Conservation (phyloP, 2,329 filamentous ascomycete genomes). For the Ceratocystis variospora region DNA sequence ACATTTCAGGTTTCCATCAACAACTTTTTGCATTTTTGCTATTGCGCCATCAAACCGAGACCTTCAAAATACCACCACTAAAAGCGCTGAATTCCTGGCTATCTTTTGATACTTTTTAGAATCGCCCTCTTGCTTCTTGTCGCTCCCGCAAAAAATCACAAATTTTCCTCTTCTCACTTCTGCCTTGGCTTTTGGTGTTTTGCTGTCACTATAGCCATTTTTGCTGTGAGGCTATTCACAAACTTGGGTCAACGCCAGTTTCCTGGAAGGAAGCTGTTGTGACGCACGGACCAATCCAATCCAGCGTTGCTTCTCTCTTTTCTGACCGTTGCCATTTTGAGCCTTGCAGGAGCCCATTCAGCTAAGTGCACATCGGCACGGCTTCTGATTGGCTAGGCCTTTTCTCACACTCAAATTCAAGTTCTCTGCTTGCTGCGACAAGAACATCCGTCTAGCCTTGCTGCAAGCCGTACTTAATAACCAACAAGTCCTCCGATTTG, state of each 20-base stretch:
- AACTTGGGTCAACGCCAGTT: conserved; percentile 8
- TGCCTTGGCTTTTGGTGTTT: not conserved
- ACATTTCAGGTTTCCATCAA: not conserved
- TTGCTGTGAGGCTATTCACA: conserved; percentile 15
- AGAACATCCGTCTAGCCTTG: not conserved
- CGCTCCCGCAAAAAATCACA: not conserved
- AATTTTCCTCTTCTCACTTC: not conserved
- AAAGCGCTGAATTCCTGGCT: conserved; percentile 14
- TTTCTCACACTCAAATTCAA: not conserved
- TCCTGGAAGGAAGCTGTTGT: conserved; percentile 19
- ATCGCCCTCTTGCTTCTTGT: not conserved
- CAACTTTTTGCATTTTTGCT: conserved; percentile 11
- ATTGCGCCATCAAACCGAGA: conserved; percentile 11
- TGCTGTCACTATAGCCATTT: conserved; percentile 2
- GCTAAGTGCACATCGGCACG: conserved; percentile 9
- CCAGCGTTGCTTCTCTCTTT: conserved; percentile 14
- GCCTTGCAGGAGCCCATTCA: conserved; percentile 17
- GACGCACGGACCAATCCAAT: conserved; percentile 16
- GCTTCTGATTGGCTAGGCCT: conserved; percentile 14
- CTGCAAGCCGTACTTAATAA: not conserved
- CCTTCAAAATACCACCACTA: not conserved
- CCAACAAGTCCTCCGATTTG: not conserved
- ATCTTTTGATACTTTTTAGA: not conserved
- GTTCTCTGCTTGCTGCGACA: not conserved
- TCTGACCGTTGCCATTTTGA: conserved; percentile 18